Evolutionary conservation across 305 asterid species (phyloP).

Genomic region (Ajuga reptans): DNA sequence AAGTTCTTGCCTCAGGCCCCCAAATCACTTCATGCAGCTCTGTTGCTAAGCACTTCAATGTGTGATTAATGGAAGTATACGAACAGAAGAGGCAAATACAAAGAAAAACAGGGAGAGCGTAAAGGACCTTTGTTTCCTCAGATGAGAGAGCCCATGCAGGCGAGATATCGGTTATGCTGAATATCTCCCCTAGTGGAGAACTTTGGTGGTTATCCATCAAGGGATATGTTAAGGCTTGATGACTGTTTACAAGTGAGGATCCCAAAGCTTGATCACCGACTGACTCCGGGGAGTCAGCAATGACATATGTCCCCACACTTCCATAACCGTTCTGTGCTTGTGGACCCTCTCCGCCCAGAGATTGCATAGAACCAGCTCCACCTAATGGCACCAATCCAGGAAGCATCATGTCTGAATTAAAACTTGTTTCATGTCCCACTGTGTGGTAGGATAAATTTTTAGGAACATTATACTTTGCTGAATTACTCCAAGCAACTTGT

Average conservation of each 20-base stretch:
- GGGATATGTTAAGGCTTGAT: slow-evolving; percentile 38
- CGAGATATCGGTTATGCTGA: slow-evolving; percentile 65
- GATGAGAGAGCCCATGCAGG: slow-evolving; percentile 72
- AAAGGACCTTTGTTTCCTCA: slow-evolving; percentile 80
- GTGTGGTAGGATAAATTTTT: slow-evolving; percentile 30
- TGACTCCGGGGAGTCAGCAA: slow-evolving; percentile 58
- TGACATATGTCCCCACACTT: slow-evolving; percentile 40
- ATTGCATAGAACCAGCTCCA: slow-evolving; percentile 25
- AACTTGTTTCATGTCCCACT: slow-evolving; percentile 23
- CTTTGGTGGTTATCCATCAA: slow-evolving; percentile 27
- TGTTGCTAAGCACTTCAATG: background rate
- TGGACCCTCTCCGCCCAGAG: slow-evolving; percentile 31
- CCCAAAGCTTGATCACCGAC: slow-evolving; percentile 38
- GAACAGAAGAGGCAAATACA: background rate
- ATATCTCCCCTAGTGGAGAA: slow-evolving; percentile 39
- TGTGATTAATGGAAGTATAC: background rate
- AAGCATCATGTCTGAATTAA: slow-evolving; percentile 28
- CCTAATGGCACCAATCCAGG: slow-evolving; percentile 28
- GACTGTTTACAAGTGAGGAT: slow-evolving; percentile 37
- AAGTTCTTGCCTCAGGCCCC: too few relatives aligned
- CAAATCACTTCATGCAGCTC: background rate
- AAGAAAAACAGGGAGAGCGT: background rate
- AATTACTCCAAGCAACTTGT: slow-evolving; percentile 32
- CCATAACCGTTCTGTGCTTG: slow-evolving; percentile 60
- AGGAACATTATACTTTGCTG: slow-evolving; percentile 25